phyloP scores from a whole-genome alignment of 2,329 filamentous ascomycete genomes.

The Xenoacremonium recifei region DNA sequence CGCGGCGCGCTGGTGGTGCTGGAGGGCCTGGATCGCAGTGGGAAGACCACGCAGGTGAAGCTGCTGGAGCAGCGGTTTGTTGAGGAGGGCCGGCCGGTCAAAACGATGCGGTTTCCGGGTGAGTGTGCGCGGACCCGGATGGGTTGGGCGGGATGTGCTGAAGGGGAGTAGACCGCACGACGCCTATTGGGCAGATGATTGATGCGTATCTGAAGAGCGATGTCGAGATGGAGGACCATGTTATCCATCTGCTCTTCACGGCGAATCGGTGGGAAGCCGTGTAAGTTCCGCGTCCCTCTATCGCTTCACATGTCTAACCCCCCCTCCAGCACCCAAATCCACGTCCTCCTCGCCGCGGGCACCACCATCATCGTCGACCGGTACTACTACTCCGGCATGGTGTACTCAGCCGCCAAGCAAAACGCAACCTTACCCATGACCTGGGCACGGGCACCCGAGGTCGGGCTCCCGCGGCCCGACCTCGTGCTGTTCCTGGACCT shows the following conservation, averaged over 20 bases:
- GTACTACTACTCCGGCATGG: constrained; percentile 92
- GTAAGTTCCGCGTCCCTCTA: constrained; percentile 38
- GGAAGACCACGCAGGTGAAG: constrained; percentile 88
- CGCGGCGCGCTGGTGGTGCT: constrained; percentile 75
- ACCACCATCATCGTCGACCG: constrained; percentile 82
- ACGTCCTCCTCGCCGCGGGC: constrained; percentile 58
- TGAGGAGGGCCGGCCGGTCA: constrained; percentile 47
- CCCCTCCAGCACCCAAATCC: constrained; percentile 46
- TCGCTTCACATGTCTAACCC: constrained; percentile 4
- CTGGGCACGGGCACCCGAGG: constrained; percentile 84
- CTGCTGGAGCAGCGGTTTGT: constrained; percentile 57
- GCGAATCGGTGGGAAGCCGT: constrained; percentile 84
- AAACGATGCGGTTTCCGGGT: constrained; percentile 59
- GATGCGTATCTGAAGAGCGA: constrained; percentile 75
- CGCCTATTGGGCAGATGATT: constrained; percentile 84
- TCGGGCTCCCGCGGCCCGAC: constrained; percentile 85
- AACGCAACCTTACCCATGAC: constrained; percentile 66
- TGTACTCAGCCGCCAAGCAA: constrained; percentile 87
- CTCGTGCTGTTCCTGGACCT: constrained; percentile 85
- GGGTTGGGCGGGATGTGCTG: not conserved
- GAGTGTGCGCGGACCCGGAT: constrained; percentile 22
- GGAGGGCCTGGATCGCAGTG: constrained; percentile 85
- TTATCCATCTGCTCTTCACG: constrained; percentile 85
- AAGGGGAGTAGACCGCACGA: constrained; percentile 64
- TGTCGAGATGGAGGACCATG: constrained; percentile 77